These are phyloP conservation scores for Crithidia expoeki DNA, from an alignment of 208 protist species.

Conservation along the genomic window DNA sequence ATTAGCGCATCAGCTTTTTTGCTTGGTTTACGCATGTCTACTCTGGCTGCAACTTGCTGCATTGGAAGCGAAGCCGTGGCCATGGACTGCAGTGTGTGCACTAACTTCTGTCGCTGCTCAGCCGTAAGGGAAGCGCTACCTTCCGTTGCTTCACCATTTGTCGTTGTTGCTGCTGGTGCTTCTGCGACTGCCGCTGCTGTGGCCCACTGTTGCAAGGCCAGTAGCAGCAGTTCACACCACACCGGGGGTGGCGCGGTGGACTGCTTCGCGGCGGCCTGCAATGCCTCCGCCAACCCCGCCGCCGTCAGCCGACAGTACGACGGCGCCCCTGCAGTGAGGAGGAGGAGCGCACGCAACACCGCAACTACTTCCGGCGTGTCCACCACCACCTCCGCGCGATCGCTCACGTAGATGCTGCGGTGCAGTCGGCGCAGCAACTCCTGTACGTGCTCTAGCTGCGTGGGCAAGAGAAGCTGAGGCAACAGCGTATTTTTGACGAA, in stretches of 20 bases:
- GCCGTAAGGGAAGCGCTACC: neutral
- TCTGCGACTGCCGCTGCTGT: neutral
- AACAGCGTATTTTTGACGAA: conserved; percentile 58
- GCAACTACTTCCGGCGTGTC: conserved; percentile 34
- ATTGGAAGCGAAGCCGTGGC: conserved; percentile 29
- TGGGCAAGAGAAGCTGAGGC: conserved; percentile 49
- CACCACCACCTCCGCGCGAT: conserved; percentile 19
- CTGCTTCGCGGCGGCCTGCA: conserved; percentile 27
- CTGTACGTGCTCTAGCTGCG: conserved; percentile 43
- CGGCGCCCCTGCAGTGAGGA: conserved; percentile 41
- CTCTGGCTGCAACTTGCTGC: conserved; percentile 12
- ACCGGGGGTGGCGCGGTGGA: conserved; percentile 9
- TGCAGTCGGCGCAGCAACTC: conserved; percentile 47
- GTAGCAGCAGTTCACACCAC: conserved; percentile 41
- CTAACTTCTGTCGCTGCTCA: conserved; percentile 17
- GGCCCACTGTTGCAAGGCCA: conserved; percentile 38
- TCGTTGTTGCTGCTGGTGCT: neutral
- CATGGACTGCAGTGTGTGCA: conserved; percentile 33
- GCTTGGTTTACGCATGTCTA: too few species aligned
- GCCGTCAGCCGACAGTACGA: conserved; percentile 27
- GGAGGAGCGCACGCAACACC: conserved; percentile 52
- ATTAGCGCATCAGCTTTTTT: neutral
- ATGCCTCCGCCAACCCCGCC: conserved; percentile 30
- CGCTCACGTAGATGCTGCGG: conserved; percentile 28
- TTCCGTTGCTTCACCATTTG: too few species aligned